Evolutionary conservation across 352 stramenopile genomes (phyloP), one percentile per base, ranked within the genome.

Genomic region (Phytophthora podocarpi): DNA sequence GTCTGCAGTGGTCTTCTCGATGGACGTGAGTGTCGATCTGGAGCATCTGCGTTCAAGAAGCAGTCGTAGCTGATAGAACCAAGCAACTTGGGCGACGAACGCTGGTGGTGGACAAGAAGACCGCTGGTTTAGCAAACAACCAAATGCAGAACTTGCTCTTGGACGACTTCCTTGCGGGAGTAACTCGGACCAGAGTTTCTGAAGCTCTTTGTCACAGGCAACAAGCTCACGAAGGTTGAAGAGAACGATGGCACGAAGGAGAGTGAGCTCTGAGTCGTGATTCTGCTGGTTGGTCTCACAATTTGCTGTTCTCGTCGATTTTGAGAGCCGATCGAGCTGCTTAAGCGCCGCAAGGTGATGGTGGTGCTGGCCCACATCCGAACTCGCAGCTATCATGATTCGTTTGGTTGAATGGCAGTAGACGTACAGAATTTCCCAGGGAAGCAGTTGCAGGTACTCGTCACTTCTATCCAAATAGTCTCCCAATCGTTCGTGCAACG

Each of bases 391-490:
- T 11, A 24, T 23, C n/a, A 48, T 42, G n/a, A 40, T 41, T 3
- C 27, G 48, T 16, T 53, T 61, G 24, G 52, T 78, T 16, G 54
- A 59, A 47, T 70, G 58, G 32, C 59, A 75, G 39, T 75, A 66
- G 3, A 83, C 49, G 34, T 81, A 81, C 23, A 83, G 30, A 3
- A 81, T 43, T 48, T 83, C 74, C 52, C 51, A 70, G 0, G 74
- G 74, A 16, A 83, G 36, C 15, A 81, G 32, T 23, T 52, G 31
- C 21, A 83, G 23, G 12, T 70, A 72, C 35, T 59, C 59, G 39
- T 81, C 74, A 30, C 32, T 48, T 18, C 55, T 32, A 18, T 55
- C 53, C 26, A 83, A 10, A 39, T 65, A 77, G 18, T 24, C 37
- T 8, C 26, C 27, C 24, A 83, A 16, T 27, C 74, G 65, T 39